A percentile compares a stretch with the other conserved stretches of the same genome.
Conservation (phyloP, 257 asterid species). For the Scutellaria galericulata region DNA sequence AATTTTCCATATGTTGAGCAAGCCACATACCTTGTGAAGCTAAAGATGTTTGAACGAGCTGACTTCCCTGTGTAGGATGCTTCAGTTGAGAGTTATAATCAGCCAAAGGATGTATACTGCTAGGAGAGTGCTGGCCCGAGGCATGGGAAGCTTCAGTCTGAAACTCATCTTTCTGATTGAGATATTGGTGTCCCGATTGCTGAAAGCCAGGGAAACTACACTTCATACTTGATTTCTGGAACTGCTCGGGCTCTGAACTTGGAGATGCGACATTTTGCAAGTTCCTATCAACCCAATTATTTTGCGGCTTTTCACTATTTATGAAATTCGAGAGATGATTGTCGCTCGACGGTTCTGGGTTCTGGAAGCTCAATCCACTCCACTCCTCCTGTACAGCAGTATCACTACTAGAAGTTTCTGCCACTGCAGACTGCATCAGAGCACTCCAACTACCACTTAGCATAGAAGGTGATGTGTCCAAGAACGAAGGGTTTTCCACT, state of each 20-base stretch:
- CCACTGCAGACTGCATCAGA: slow-evolving; percentile 89
- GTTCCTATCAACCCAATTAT: slow-evolving; percentile 63
- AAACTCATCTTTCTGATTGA: slow-evolving; percentile 48
- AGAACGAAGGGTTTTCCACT: slow-evolving; percentile 42
- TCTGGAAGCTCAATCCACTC: slow-evolving; percentile 82
- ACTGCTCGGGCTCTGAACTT: slow-evolving; percentile 52
- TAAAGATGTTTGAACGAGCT: slow-evolving; percentile 44
- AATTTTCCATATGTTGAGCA: slow-evolving; percentile 39
- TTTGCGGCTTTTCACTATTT: slow-evolving; percentile 47
- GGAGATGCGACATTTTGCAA: slow-evolving; percentile 55
- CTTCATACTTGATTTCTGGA: slow-evolving; percentile 42
- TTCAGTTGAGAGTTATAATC: slow-evolving; percentile 51
- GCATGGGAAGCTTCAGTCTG: slow-evolving; percentile 49
- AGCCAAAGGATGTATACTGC: slow-evolving; percentile 40
- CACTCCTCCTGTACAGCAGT: slow-evolving; percentile 82
- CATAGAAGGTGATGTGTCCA: slow-evolving; percentile 39
- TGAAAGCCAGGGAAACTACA: slow-evolving; percentile 47
- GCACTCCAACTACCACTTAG: slow-evolving; percentile 95
- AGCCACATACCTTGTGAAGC: slow-evolving; percentile 45
- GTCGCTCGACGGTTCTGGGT: slow-evolving; percentile 61
- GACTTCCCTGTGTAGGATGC: slow-evolving; percentile 44
- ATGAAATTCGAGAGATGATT: slow-evolving; percentile 50
- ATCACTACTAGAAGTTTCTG: slow-evolving; percentile 77
- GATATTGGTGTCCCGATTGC: slow-evolving; percentile 45
- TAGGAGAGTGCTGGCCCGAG: slow-evolving; percentile 44